phyloP scores from a whole-genome alignment of 176 grass and related monocot genomes.

The Calamus simplicifolius region DNA sequence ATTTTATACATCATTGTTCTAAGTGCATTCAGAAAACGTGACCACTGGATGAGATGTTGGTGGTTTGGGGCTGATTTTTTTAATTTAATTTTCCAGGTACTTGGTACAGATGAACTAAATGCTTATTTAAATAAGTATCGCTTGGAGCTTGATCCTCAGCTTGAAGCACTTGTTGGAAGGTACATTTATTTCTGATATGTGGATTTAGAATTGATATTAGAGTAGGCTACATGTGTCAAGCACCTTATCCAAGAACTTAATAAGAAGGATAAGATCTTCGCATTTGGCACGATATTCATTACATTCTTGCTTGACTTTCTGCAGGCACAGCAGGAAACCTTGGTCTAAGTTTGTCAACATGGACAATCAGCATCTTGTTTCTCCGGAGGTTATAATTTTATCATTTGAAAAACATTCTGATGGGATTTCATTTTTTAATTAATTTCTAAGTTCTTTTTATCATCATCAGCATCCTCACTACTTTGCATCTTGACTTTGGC shows the following conservation, averaged over 20 bases:
- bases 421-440: background rate
- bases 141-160: constrained; percentile 84
- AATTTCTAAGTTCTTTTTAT: background rate
- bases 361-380: constrained; percentile 89
- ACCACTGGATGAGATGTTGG: too few relatives aligned
- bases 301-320: background rate
- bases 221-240: too few relatives aligned
- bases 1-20: too few relatives aligned
- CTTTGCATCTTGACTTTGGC: background rate
- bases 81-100: constrained; percentile 42
- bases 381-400: constrained; percentile 52
- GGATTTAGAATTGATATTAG: too few relatives aligned
- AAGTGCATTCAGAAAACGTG: too few relatives aligned
- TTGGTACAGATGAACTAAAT: constrained; percentile 82
- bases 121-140: constrained; percentile 88
- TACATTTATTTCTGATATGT: constrained; percentile 9
- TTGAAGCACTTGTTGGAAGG: constrained; percentile 98
- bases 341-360: constrained; percentile 89
- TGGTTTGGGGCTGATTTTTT: background rate
- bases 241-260: too few relatives aligned
- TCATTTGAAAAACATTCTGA: too few relatives aligned
- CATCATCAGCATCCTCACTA: background rate
- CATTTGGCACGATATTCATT: too few relatives aligned
- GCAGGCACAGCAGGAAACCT: constrained; percentile 76
- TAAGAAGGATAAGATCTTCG: too few relatives aligned